Percentiles rank a stretch among this genome's conserved stretches.
Conservation (phyloP, 345 rosid species). For the Pseudoturritis turrita region DNA sequence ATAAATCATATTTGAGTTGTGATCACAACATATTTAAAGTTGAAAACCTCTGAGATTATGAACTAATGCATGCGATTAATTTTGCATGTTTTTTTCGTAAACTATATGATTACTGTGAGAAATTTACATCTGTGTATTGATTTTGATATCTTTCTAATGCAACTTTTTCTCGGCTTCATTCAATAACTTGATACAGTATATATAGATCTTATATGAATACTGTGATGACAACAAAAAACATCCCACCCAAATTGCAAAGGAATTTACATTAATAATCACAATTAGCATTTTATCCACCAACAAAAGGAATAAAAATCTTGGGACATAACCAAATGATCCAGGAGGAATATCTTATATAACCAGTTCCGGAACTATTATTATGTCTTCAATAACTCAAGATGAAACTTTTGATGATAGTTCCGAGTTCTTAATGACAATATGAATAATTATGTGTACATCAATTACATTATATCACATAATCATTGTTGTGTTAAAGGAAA, state of each 20-base stretch:
- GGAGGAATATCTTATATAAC: slow-evolving; percentile 1
- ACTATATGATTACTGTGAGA: not conserved
- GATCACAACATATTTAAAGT: not conserved
- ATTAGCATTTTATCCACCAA: not conserved
- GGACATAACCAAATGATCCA: not conserved
- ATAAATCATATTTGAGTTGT: not conserved
- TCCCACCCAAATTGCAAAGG: not conserved
- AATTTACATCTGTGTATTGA: not conserved
- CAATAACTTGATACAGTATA: not conserved
- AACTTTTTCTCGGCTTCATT: not conserved
- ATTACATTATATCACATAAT: not conserved
- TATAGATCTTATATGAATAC: too few relatives aligned
- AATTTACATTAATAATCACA: not conserved
- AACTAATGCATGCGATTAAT: not conserved
- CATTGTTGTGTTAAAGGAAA: not conserved
- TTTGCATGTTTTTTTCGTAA: not conserved
- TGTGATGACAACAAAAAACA: not conserved
- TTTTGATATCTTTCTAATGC: not conserved
- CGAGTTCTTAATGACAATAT: not conserved
- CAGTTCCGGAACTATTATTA: too few relatives aligned
- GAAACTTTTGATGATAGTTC: slow-evolving; percentile 9
- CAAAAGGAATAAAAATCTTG: slow-evolving; percentile 16
- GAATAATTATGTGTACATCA: not conserved
- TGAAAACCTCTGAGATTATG: not conserved
- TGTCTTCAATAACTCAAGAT: not conserved